Conservation (phyloP, 2,329 filamentous ascomycete genomes). For the Trichoderma arundinaceum region DNA sequence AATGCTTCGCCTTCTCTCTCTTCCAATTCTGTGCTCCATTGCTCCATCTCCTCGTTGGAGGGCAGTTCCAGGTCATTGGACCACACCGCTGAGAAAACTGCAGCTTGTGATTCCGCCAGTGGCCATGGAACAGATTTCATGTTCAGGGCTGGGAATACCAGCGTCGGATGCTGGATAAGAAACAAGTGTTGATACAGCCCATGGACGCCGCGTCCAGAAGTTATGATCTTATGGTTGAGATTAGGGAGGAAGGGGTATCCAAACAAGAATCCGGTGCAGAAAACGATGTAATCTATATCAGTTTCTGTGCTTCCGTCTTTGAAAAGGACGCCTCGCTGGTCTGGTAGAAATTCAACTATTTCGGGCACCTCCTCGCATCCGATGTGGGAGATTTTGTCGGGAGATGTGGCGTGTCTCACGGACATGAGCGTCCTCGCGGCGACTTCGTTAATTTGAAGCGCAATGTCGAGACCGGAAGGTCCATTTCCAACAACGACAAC, state of each 20-base stretch:
- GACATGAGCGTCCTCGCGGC: conserved; percentile 70
- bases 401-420: conserved; percentile 58
- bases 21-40: conserved; percentile 71
- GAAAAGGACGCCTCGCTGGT: conserved; percentile 68
- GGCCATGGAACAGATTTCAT: conserved; percentile 91
- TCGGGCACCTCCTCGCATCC: conserved; percentile 59
- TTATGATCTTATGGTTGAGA: conserved; percentile 60
- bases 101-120: conserved; percentile 77
- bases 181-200: conserved; percentile 82
- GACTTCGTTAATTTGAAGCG: conserved; percentile 70
- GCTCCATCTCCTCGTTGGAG: conserved; percentile 64
- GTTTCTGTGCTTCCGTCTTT: conserved; percentile 67
- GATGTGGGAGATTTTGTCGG: conserved; percentile 52
- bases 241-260: conserved; percentile 73
- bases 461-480: conserved; percentile 84
- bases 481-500: conserved; percentile 85
- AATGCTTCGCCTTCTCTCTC: conserved; percentile 45
- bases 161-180: conserved; percentile 73
- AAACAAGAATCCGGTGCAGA: conserved; percentile 90
- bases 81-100: conserved; percentile 78
- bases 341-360: conserved; percentile 62
- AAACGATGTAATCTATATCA: conserved; percentile 77
- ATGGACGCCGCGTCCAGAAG: conserved; percentile 70
- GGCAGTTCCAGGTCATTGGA: conserved; percentile 73
- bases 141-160: conserved; percentile 77